Base-by-base conservation (phyloP, 305 asterid genomes). In the Fraxinus latifolia region DNA sequence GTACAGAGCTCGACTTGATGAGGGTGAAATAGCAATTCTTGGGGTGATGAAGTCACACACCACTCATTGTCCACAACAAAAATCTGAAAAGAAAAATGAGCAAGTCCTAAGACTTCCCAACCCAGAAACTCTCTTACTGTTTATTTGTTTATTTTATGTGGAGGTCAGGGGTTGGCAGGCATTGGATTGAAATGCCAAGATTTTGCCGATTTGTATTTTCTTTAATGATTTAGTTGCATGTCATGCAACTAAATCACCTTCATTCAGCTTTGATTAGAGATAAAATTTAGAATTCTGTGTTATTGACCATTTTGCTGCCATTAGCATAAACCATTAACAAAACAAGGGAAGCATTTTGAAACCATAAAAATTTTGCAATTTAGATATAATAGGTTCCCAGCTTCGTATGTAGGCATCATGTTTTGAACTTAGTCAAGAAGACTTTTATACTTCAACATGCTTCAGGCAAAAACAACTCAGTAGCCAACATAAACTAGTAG, bases 1-100 rank as follows among this genome's bases (percentile, higher is more conserved):
- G 17, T 72, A 72, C 44, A 33, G 14, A 72, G 44, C 47, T 72
- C 1, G 27, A 34, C n/a, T 47, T 1, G 19, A 47, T 2, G 11
- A 72, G 12, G 76, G 27, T 33, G 44, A 72, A 17, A n/a, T n/a
- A 72, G 76, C 19, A 72, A 33, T n/a, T 15, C 7, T 72, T 32
- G 76, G 76, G 76, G 60, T n/a, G 76, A 72, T n/a, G 50, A 72
- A 71, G 76, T 29, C 42, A 32, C 44, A 71, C 76, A 71, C 47
- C 74, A 67, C 36, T 67, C 36, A 29, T 67, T 67, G 74, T 19
- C 14, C 37, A 67, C 34, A 67, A 67, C 74, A 67, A 67, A 67
- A 67, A 27, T 7, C 74, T 67, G 74, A 32, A 71, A 71, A 71
- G 44, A 23, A 15, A 33, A 33, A 33, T n/a, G 47, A 33, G 76